Evolutionary conservation across 108 stramenopile genomes (phyloP).

Genomic region (Epipyxis sp.): DNA sequence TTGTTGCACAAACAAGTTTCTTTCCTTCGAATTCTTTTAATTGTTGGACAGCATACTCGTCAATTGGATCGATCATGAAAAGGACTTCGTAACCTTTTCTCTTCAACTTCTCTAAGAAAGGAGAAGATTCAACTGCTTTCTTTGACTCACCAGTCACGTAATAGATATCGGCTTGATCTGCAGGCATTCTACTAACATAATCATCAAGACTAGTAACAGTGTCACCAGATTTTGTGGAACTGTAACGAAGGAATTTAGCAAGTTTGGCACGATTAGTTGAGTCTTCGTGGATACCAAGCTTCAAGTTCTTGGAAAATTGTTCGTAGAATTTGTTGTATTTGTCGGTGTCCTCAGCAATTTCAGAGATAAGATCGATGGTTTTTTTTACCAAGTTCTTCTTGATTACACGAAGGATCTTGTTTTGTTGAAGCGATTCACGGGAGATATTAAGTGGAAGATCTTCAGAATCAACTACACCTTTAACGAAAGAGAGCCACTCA

Average conservation of each 20-base stretch:
- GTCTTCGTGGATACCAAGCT: slow-evolving; percentile 99
- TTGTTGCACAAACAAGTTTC: slow-evolving; percentile 99
- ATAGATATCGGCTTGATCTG: slow-evolving; percentile 97
- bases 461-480: slow-evolving; percentile 99
- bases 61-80: slow-evolving; percentile 99
- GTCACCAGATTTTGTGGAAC: slow-evolving; percentile 97
- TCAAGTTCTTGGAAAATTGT: slow-evolving; percentile 98
- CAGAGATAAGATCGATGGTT: slow-evolving; percentile 99
- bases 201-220: slow-evolving; percentile 97
- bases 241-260: slow-evolving; percentile 98
- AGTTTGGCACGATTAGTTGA: slow-evolving; percentile 98
- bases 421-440: slow-evolving; percentile 99
- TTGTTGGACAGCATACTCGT: slow-evolving; percentile 99
- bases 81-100: slow-evolving; percentile 99
- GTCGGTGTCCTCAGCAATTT: slow-evolving; percentile 95
- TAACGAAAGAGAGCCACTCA: slow-evolving; percentile 96
- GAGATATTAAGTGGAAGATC: slow-evolving; percentile 99
- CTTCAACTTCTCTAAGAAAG: slow-evolving; percentile 99
- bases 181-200: slow-evolving; percentile 95
- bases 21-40: slow-evolving; percentile 99
- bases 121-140: slow-evolving; percentile 95
- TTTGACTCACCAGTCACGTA: slow-evolving; percentile 99
- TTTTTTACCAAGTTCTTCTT: slow-evolving; percentile 99
- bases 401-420: slow-evolving; percentile 99
- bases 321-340: slow-evolving; percentile 99